A percentile compares a stretch with the other conserved stretches of the same genome.
These are phyloP conservation scores for Chrysanthemum lavandulifolium DNA, from an alignment of 129 eudicot genomes.

Conservation along the genomic window DNA sequence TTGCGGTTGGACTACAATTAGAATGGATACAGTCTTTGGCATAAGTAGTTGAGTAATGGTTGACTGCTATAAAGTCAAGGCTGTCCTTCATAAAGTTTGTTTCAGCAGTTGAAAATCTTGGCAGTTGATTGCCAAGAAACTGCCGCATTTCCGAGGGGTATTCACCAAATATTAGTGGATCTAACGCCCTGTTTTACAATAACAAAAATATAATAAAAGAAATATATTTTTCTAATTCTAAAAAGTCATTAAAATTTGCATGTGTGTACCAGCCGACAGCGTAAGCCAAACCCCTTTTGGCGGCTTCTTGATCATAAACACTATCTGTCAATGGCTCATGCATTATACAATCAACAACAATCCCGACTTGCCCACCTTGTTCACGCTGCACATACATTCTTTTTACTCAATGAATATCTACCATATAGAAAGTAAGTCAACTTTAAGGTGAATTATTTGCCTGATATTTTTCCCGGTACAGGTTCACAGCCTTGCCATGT, in stretches of 20 bases:
- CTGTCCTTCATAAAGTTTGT: slow-evolving; percentile 41
- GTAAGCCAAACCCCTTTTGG: slow-evolving; percentile 65
- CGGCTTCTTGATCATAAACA: slow-evolving; percentile 54
- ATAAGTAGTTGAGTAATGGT: slow-evolving; percentile 67
- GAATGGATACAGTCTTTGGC: slow-evolving; percentile 64
- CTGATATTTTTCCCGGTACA: slow-evolving; percentile 62
- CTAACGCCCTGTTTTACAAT: slow-evolving; percentile 52
- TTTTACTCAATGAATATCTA: slow-evolving; percentile 7
- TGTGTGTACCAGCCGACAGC: slow-evolving; percentile 57
- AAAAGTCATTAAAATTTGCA: slow-evolving; percentile 11
- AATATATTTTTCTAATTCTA: neutral
- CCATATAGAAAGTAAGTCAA: slow-evolving; percentile 2
- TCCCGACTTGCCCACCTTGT: slow-evolving; percentile 66
- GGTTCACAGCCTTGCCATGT: slow-evolving; percentile 72
- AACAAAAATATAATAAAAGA: neutral
- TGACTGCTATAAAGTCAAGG: slow-evolving; percentile 68
- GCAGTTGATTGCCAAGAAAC: slow-evolving; percentile 54
- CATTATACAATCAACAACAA: slow-evolving; percentile 37
- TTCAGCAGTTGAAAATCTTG: slow-evolving; percentile 54
- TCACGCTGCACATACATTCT: slow-evolving; percentile 40
- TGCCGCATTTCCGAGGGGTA: slow-evolving; percentile 77
- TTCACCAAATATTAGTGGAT: slow-evolving; percentile 76
- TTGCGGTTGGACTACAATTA: slow-evolving; percentile 35
- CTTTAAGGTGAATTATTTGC: slow-evolving; percentile 21
- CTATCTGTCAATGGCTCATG: slow-evolving; percentile 52